Evolutionary conservation across 1,139 yeast species (phyloP).

Genomic region (Pichia norvegensis): DNA sequence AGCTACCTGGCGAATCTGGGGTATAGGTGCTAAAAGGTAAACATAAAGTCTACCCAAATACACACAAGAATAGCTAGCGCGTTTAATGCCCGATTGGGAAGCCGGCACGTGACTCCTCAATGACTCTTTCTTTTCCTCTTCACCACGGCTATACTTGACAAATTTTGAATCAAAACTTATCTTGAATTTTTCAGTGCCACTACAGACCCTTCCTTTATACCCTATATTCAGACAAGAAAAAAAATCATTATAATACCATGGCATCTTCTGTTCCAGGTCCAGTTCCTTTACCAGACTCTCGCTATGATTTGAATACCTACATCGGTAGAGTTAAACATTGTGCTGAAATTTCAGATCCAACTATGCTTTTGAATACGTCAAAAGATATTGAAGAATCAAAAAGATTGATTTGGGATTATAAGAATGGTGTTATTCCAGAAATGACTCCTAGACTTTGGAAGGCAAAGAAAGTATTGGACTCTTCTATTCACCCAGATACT

Average conservation of each 20-base stretch:
- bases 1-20: background rate
- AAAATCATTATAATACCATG: no score
- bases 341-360: slow-evolving; percentile 86
- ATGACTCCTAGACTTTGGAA: slow-evolving; percentile 85
- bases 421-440: slow-evolving; percentile 51
- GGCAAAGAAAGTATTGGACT: slow-evolving; percentile 78
- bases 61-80: no score
- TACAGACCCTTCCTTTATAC: no score
- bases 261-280: slow-evolving; percentile 85
- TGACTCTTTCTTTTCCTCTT: background rate
- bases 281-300: slow-evolving; percentile 68
- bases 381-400: slow-evolving; percentile 60
- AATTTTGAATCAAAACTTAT: no score
- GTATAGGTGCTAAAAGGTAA: no score
- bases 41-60: no score
- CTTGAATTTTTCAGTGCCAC: no score
- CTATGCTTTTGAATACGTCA: slow-evolving; percentile 71
- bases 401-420: slow-evolving; percentile 58
- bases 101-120: background rate
- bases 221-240: no score
- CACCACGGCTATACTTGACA: no score
- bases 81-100: no score
- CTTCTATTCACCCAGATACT: slow-evolving; percentile 90
- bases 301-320: slow-evolving; percentile 70
- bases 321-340: slow-evolving; percentile 93